These are phyloP conservation scores for Melampsora medusae DNA, from an alignment of 1,284 basidiomycete species.

Conservation along the genomic window DNA sequence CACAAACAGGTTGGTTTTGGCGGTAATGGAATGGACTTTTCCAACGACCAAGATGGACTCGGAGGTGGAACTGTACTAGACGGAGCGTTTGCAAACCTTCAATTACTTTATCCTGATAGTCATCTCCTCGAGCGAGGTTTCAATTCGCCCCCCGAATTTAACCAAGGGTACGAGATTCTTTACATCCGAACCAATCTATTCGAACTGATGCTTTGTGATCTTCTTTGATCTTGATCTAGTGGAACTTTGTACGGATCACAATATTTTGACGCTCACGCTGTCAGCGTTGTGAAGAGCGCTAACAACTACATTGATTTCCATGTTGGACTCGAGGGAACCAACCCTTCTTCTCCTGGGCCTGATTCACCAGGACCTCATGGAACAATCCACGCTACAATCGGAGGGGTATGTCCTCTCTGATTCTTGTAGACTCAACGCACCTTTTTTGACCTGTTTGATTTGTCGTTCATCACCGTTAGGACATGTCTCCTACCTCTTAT, in stretches of 20 bases:
- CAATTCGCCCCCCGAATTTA: slow-evolving; percentile 20
- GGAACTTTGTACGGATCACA: slow-evolving; percentile 21
- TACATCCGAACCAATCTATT: not conserved
- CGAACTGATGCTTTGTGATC: too few species aligned
- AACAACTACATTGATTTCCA: slow-evolving; percentile 33
- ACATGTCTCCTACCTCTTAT: slow-evolving; percentile 39
- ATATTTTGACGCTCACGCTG: slow-evolving; percentile 29
- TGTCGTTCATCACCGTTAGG: not conserved
- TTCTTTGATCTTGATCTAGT: not conserved
- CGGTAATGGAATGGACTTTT: not conserved
- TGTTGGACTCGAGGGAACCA: slow-evolving; percentile 34
- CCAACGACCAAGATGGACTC: not conserved
- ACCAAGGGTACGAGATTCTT: slow-evolving; percentile 3
- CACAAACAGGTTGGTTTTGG: slow-evolving; percentile 19
- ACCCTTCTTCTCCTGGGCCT: slow-evolving; percentile 7
- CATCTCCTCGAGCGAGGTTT: slow-evolving; percentile 33
- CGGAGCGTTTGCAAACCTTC: slow-evolving; percentile 36
- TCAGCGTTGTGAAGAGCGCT: slow-evolving; percentile 23
- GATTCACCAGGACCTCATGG: slow-evolving; percentile 33
- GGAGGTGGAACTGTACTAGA: slow-evolving; percentile 17
- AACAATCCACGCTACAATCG: slow-evolving; percentile 30
- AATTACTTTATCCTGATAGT: slow-evolving; percentile 18
- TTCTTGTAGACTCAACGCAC: too few species aligned
- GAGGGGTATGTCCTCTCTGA: slow-evolving; percentile 27
- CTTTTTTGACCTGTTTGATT: too few species aligned